These are phyloP conservation scores for Phaeosphaeria sp. DNA, from an alignment of 2,329 filamentous ascomycete species.

Conservation along the genomic window DNA sequence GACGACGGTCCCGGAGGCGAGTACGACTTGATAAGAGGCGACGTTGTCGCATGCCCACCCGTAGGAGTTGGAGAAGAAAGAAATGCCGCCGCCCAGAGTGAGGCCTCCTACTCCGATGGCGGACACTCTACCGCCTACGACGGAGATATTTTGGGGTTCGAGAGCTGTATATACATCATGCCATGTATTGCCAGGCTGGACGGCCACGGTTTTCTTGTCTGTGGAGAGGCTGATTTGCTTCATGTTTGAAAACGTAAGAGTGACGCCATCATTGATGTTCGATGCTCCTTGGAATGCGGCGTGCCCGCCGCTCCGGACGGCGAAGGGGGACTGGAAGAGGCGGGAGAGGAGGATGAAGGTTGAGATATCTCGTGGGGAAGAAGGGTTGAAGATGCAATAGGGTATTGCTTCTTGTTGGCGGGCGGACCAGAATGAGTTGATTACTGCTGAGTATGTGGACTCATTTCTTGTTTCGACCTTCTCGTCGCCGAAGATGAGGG, in stretches of 20 bases:
- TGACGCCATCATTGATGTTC: conserved; percentile 32
- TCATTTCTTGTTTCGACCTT: conserved; percentile 21
- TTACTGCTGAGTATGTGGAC: conserved; percentile 21
- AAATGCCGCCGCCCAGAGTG: conserved; percentile 21
- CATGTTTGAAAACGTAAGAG: conserved; percentile 25
- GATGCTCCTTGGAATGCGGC: conserved; percentile 23
- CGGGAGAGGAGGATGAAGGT: conserved; percentile 20
- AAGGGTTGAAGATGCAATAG: conserved; percentile 36
- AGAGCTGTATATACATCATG: conserved; percentile 35
- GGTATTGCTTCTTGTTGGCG: conserved; percentile 27
- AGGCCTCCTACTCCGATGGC: conserved; percentile 15
- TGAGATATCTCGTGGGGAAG: conserved; percentile 23
- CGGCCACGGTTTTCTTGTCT: conserved; percentile 20
- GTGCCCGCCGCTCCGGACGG: conserved; percentile 42
- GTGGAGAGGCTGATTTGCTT: conserved; percentile 20
- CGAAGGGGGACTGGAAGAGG: conserved; percentile 39
- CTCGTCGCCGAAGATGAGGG: conserved; percentile 18
- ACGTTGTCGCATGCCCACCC: conserved; percentile 38
- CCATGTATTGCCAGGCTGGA: conserved; percentile 41
- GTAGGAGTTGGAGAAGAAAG: conserved; percentile 18
- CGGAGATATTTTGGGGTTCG: conserved; percentile 24
- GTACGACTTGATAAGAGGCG: conserved; percentile 32
- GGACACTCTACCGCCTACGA: conserved; percentile 33
- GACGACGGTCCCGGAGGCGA: conserved; percentile 12
- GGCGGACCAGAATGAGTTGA: conserved; percentile 31